Evolutionary conservation across 2,329 filamentous ascomycete genomes (phyloP), one percentile per base, ranked within the genome.

Genomic region (Cytospora mali): DNA sequence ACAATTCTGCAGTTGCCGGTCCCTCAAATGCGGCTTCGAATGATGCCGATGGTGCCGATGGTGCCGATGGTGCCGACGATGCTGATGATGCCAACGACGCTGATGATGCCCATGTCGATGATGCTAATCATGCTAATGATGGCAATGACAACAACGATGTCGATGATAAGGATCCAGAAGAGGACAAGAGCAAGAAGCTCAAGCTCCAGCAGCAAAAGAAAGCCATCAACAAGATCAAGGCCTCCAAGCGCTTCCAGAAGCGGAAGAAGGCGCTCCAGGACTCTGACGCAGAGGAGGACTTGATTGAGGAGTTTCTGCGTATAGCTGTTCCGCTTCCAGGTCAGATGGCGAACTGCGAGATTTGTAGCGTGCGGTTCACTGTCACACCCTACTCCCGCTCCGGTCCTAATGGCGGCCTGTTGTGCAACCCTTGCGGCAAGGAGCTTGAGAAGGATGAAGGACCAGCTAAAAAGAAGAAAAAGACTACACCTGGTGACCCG

Each of bases 311-410:
- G 69, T 75, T 86, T 21, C 76, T 86, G 70, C 69, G 28, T 69
- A 76, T 16, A 75, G 61, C 77, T 42, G 79, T 79, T 33, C 88
- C 88, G 1, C 73, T 88, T n/a, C 91, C 92, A 1, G 93, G 92
- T 2, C 94, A 98, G 74, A 85, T 94, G 71, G 92, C 91, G 66
- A 93, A 97, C 68, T 98, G 94, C 72, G 92, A 91, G 66, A 78
- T 88, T 3, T 98, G 94, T 74, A 82, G 84, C 50, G 96, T 95
- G 74, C 88, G 93, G 42, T 98, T 98, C 72, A 97, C 92, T 0
- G 93, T 98, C 51, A 97, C 94, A 0, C 84, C 92, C 0, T 97
- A 97, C 77, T 93, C 90, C 66, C 89, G 92, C 67, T 84, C 88
- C 29, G 92, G 91, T 0, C 90, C 91, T 0, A 82, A 89, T n/a